Base-by-base conservation (phyloP, 2,329 filamentous ascomycete species). In the Tolypocladium ophioglossoides region DNA sequence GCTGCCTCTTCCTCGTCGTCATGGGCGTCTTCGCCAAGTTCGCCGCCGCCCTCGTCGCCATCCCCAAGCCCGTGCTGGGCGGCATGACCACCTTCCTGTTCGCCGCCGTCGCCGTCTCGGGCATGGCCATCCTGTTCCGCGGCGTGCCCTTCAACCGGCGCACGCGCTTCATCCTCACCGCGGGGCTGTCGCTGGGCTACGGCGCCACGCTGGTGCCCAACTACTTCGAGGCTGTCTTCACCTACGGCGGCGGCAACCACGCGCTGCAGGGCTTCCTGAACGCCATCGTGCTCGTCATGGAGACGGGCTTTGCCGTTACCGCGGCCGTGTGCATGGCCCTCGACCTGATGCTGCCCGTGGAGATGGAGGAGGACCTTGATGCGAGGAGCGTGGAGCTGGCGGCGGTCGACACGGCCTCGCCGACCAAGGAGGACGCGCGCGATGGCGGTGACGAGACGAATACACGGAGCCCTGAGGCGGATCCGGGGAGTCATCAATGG, bases 21-120 rank as follows among this genome's bases (percentile, higher is more conserved):
- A 90, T 91, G 82, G 89, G 89, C 18, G 74, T 94, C 57, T 90
- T 92, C 62, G 82, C 87, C 60, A 94, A 94, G 69, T 91, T 92
- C 61, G 88, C 87, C 0, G 89, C 89, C 1, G 79, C 87, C 0
- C 80, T 94, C 4, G 86, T 89, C 5, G 80, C 87, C 5, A 92
- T 94, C 58, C 89, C 89, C 0, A 70, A 76, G 2, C 66, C 82
- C 1, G 83, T 86, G 1, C 75, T 87, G 2, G 85, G 83, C 39
- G 84, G 84, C 50, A 87, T 87, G 84, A 86, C 89, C 0, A 90
- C 87, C 0, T 94, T 94, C 68, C 77, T 94, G 24, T 94, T 91
- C 72, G 79, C 78, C 56, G 80, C 86, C 4, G 89, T 94, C 7
- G 83, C 87, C 2, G 85, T 90, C 1, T 87, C 85, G 0, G 89